phyloP scores from a whole-genome alignment of 2,329 filamentous ascomycete species.

The Fusarium pilosicola region DNA sequence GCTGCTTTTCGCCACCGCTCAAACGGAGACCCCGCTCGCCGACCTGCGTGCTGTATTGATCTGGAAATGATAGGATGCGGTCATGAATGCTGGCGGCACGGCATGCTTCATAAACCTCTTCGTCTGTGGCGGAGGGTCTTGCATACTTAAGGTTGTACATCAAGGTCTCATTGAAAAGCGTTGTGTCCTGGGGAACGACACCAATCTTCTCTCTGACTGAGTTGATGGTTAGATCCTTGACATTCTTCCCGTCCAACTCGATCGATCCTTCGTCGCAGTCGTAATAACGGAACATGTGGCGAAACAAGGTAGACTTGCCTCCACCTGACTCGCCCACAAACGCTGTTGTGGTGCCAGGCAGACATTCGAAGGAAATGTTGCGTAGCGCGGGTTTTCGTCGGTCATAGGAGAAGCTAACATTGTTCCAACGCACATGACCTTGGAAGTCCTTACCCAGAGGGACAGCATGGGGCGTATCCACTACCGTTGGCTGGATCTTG shows the following conservation, averaged over 20 bases:
- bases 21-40: constrained; percentile 88
- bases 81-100: constrained; percentile 91
- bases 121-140: constrained; percentile 80
- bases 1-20: constrained; percentile 92
- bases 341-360: constrained; percentile 91
- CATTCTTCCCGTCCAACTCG: constrained; percentile 83
- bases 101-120: constrained; percentile 84
- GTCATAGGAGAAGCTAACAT: constrained; percentile 93
- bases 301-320: constrained; percentile 96
- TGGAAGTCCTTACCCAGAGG: constrained; percentile 71
- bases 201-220: constrained; percentile 92
- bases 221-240: constrained; percentile 89
- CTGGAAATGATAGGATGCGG: constrained; percentile 87
- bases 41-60: constrained; percentile 89
- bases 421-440: constrained; percentile 86
- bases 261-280: constrained; percentile 84
- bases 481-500: constrained; percentile 92
- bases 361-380: constrained; percentile 85
- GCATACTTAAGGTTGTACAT: constrained; percentile 97
- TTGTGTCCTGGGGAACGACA: constrained; percentile 95
- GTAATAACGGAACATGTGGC: constrained; percentile 96
- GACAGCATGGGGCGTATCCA: constrained; percentile 75
- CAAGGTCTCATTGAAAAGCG: constrained; percentile 91
- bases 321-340: constrained; percentile 97
- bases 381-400: constrained; percentile 84